These are phyloP conservation scores for Fusarium armeniacum DNA, from an alignment of 2,329 filamentous ascomycete species.

Conservation along the genomic window DNA sequence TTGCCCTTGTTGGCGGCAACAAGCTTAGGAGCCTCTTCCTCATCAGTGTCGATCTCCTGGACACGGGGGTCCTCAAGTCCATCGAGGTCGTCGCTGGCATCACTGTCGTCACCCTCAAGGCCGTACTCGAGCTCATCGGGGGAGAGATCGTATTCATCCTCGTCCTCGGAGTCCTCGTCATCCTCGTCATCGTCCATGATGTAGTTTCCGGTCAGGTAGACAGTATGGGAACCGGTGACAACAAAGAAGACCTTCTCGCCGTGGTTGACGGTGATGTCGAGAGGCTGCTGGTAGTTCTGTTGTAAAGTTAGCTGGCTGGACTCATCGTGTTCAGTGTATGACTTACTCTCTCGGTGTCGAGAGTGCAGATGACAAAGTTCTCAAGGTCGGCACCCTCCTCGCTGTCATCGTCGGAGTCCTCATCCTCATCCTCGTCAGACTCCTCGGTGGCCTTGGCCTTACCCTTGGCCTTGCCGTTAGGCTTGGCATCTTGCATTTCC, in stretches of 20 bases:
- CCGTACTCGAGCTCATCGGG: constrained; percentile 83
- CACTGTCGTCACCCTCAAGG: constrained; percentile 79
- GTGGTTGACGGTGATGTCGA: constrained; percentile 92
- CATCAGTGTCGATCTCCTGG: constrained; percentile 81
- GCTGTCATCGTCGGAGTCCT: constrained; percentile 74
- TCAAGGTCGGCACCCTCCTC: constrained; percentile 78
- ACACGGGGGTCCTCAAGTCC: constrained; percentile 83
- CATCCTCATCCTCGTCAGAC: constrained; percentile 70
- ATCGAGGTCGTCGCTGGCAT: constrained; percentile 82
- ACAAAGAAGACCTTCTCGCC: constrained; percentile 93
- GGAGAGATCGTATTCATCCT: constrained; percentile 84
- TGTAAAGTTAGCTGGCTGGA: constrained; percentile 47
- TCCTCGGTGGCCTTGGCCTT: constrained; percentile 76
- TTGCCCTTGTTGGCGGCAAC: constrained; percentile 78
- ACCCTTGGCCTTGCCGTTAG: constrained; percentile 76
- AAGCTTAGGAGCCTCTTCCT: constrained; percentile 78
- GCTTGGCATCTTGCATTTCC: constrained; percentile 79
- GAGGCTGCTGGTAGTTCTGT: constrained; percentile 89
- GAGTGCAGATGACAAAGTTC: constrained; percentile 94
- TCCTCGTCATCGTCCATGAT: constrained; percentile 79
- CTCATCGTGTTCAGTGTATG: background rate
- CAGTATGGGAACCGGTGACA: constrained; percentile 87
- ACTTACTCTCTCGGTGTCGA: constrained; percentile 90
- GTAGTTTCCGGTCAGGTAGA: constrained; percentile 97
- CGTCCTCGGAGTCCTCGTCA: constrained; percentile 74